Evolutionary conservation across 129 eudicot species (phyloP), one percentile per base, ranked within the genome.

Genomic region (Flaveria ramosissima): DNA sequence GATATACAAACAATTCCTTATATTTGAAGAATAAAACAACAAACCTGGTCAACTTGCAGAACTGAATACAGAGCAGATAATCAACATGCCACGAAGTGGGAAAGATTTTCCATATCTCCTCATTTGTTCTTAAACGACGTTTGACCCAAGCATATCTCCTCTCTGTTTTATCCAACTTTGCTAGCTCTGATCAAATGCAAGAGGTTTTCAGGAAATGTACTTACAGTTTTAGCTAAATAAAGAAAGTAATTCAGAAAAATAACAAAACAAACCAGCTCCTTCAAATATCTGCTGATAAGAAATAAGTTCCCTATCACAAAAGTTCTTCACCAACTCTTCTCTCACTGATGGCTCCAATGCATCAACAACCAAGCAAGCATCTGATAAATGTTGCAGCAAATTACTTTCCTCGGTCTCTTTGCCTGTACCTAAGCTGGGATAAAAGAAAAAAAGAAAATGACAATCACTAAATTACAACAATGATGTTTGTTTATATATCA

Each of bases 31-130:
- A 42, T 52, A 14, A 43, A 55, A 67, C 30, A 56, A 74, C 74
- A 75, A 64, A 94, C 99, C 99, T 92, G 45, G 99, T 95, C 90
- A 95, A 86, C 84, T 95, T 95, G 92, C 99, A 95, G 87, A 95
- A 95, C 86, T 92, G 97, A 75, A 92, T 95, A 86, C 99, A 95
- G 21, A 95, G 96, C 85, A 95, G 83, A 83, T 95, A 92, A 41
- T 89, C 88, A 70, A 95, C 96, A 68, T 89, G 97, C 99, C 97
- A 95, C 57, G 99, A 85, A 84, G 94, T 74, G 41, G 97, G 99
- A 84, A 95, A 95, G 19, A 92, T 87, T 85, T 92, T 95, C 99
- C 99, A 95, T 26, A 95, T 95, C 76, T 95, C 99, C 83, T 91
- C 97, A 74, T 91, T 91, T 65, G 97, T 83, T 79, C 97, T 83